Evolutionary conservation across 2,329 filamentous ascomycete genomes (phyloP).

Genomic region (Cladorrhinum sp.): DNA sequence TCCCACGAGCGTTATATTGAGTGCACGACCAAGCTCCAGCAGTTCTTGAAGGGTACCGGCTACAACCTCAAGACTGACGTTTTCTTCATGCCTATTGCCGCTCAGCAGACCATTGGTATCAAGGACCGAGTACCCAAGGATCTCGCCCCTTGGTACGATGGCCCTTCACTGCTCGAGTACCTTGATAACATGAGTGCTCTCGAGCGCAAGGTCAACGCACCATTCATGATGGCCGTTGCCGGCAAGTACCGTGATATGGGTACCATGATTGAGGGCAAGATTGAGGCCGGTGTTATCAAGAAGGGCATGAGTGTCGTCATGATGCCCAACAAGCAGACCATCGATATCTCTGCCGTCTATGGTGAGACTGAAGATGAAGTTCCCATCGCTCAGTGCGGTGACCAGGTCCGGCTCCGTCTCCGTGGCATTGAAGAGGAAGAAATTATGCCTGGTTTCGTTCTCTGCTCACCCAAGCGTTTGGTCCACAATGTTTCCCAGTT

Average conservation of each 20-base stretch:
- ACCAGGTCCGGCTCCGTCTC: constrained; percentile 88
- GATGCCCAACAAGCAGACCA: constrained; percentile 89
- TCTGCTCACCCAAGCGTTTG: constrained; percentile 89
- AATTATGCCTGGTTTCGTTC: constrained; percentile 88
- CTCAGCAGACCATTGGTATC: constrained; percentile 81
- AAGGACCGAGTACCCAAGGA: constrained; percentile 81
- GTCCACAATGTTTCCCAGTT: constrained; percentile 88
- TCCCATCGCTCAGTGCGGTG: constrained; percentile 76
- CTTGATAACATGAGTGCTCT: constrained; percentile 90
- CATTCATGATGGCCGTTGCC: constrained; percentile 99
- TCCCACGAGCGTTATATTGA: constrained; percentile 89
- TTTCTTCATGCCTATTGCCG: constrained; percentile 93
- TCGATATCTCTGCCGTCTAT: constrained; percentile 82
- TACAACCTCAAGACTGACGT: constrained; percentile 95
- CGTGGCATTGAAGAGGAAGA: constrained; percentile 98
- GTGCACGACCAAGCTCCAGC: constrained; percentile 81
- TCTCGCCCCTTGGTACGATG: constrained; percentile 77
- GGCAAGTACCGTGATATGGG: constrained; percentile 98
- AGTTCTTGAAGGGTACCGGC: constrained; percentile 87
- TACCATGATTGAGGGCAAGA: constrained; percentile 95
- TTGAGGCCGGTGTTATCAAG: constrained; percentile 79
- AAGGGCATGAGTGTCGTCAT: constrained; percentile 83
- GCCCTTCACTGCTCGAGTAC: constrained; percentile 89
- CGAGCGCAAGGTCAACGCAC: constrained; percentile 93
- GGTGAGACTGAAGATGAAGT: constrained; percentile 97